Evolutionary conservation across 2,329 filamentous ascomycete species (phyloP).

Genomic region (Fusarium longipes): DNA sequence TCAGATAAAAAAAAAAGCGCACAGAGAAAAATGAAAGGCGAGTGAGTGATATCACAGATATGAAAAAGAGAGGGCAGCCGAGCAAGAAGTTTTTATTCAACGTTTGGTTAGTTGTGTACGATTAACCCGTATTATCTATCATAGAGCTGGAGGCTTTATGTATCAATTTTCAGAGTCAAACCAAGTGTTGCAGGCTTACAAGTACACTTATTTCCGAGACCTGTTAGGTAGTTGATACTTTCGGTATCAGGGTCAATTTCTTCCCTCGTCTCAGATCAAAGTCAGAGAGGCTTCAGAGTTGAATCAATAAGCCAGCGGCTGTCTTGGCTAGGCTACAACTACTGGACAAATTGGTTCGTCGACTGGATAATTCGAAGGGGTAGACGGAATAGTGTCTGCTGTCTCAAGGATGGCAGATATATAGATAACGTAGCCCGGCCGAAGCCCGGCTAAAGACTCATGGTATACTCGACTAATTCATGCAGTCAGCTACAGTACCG

Average conservation of each 20-base stretch:
- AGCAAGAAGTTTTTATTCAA: slow-evolving; percentile 8
- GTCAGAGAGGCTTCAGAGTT: not conserved
- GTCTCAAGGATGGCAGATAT: not conserved
- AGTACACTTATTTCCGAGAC: not conserved
- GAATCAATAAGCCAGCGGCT: not conserved
- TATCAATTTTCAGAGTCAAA: slow-evolving; percentile 22
- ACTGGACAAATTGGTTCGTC: not conserved
- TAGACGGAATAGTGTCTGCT: not conserved
- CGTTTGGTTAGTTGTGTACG: slow-evolving; percentile 30
- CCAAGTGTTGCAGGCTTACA: not conserved
- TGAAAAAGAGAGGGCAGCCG: slow-evolving; percentile 11
- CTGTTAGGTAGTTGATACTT: not conserved
- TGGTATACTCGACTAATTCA: not conserved
- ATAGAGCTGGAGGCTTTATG: slow-evolving; percentile 31
- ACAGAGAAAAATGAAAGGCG: not conserved
- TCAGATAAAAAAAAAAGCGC: slow-evolving; percentile 50
- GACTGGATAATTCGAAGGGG: not conserved
- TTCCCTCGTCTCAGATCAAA: not conserved
- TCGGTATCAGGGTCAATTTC: not conserved
- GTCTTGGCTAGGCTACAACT: not conserved
- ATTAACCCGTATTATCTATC: slow-evolving; percentile 22
- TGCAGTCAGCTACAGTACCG: slow-evolving; percentile 1
- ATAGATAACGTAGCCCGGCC: not conserved
- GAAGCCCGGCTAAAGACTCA: not conserved
- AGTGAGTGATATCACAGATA: slow-evolving; percentile 13